phyloP scores from a whole-genome alignment of 305 asterid genomes.

The Andrographis paniculata region DNA sequence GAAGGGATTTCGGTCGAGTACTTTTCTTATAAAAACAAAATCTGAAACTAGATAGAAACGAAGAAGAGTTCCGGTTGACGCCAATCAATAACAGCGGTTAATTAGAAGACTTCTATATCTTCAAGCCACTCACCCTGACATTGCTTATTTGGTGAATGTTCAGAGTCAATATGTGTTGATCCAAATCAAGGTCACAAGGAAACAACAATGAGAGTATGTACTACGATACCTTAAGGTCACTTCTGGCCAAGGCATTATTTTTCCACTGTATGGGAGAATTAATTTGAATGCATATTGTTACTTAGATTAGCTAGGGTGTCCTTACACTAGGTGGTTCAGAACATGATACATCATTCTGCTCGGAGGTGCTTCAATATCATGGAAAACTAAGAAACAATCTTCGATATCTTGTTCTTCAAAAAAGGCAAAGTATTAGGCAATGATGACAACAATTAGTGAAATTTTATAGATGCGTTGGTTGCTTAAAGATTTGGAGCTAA shows the following conservation, averaged over 20 bases:
- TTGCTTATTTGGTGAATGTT: background rate
- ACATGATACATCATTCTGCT: background rate
- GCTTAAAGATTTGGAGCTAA: accelerated
- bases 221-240: background rate
- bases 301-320: background rate
- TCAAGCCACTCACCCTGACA: background rate
- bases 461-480: background rate
- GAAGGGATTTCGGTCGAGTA: background rate
- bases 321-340: background rate
- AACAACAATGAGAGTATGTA: background rate
- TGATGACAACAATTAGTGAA: background rate
- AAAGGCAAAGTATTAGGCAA: background rate
- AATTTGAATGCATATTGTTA: background rate
- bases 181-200: background rate
- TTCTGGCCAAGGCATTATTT: background rate
- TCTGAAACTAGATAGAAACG: background rate
- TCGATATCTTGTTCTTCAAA: background rate
- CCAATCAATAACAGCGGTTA: background rate
- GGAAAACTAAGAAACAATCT: background rate
- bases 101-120: background rate
- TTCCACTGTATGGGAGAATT: background rate
- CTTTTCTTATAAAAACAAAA: background rate
- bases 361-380: background rate
- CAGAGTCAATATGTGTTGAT: background rate
- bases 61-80: background rate